phyloP scores from a whole-genome alignment of 2,329 filamentous ascomycete species.

The Piedraia hortae region DNA sequence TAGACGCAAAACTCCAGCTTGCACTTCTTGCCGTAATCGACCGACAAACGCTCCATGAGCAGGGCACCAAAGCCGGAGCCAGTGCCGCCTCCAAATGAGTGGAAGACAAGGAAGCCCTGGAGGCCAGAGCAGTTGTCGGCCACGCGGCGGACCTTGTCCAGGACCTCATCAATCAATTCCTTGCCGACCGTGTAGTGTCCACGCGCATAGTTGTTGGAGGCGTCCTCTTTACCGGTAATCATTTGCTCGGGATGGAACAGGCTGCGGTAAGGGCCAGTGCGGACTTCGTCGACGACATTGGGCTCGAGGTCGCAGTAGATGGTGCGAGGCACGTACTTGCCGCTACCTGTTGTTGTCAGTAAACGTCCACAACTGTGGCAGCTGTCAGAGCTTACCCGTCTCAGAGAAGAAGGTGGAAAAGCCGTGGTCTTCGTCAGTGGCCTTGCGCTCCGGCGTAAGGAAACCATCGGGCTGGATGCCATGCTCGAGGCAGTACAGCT shows the following conservation, averaged over 20 bases:
- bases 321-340: constrained; percentile 95
- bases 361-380: not conserved
- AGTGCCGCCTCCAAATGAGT: constrained; percentile 97
- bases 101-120: constrained; percentile 97
- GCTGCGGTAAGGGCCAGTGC: constrained; percentile 82
- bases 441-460: constrained; percentile 94
- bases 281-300: constrained; percentile 97
- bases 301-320: constrained; percentile 99
- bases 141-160: constrained; percentile 92
- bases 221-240: constrained; percentile 99
- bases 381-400: constrained; percentile 48
- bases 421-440: constrained; percentile 71
- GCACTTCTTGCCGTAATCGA: constrained; percentile 99
- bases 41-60: constrained; percentile 93
- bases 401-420: constrained; percentile 99
- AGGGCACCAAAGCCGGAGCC: constrained; percentile 96
- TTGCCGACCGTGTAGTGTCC: constrained; percentile 99
- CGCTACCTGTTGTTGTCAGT: constrained; percentile 37
- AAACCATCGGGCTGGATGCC: constrained; percentile 98
- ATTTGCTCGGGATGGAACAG: constrained; percentile 98
- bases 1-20: constrained; percentile 99
- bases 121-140: constrained; percentile 96
- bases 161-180: constrained; percentile 92
- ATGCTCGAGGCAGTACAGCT: constrained; percentile 99
- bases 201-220: constrained; percentile 99